phyloP scores from a whole-genome alignment of 257 asterid species.

The Nicotiana tomentosiformis region DNA sequence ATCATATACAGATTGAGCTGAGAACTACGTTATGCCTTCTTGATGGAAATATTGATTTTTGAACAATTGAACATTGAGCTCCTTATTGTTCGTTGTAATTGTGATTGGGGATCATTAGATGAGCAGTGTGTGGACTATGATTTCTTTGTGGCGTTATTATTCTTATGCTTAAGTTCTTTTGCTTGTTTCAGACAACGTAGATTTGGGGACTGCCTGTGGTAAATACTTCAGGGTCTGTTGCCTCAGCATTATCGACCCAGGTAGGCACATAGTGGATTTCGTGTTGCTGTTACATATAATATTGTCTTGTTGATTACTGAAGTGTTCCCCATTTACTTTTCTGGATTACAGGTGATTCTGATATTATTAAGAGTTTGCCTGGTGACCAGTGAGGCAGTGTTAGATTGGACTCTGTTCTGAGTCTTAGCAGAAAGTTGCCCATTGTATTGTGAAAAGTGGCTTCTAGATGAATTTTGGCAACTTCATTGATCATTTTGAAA shows the following conservation, averaged over 20 bases:
- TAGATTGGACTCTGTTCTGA: not conserved
- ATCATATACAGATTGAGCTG: too few relatives aligned
- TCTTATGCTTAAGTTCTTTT: not conserved
- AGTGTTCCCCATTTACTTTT: not conserved
- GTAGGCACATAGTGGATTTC: constrained; percentile 10
- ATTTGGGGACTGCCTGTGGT: constrained; percentile 71
- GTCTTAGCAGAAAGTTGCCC: not conserved
- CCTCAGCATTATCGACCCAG: constrained; percentile 70
- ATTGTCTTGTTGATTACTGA: not conserved
- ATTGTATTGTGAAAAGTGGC: not conserved
- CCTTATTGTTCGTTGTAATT: not conserved
- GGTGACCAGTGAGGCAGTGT: constrained; percentile 33
- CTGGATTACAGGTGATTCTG: constrained; percentile 49
- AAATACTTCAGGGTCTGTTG: constrained; percentile 66
- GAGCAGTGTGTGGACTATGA: not conserved
- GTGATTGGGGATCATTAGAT: not conserved
- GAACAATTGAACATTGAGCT: too few relatives aligned
- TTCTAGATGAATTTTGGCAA: not conserved
- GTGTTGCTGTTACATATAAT: too few relatives aligned
- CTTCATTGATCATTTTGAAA: not conserved
- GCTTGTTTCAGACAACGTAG: constrained; percentile 49
- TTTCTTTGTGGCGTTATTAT: not conserved
- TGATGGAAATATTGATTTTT: not conserved
- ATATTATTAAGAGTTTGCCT: constrained; percentile 50
- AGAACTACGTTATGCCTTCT: too few relatives aligned